Percentiles rank a stretch among this genome's conserved stretches.
phyloP scores from a whole-genome alignment of 371 early-diverging fungal species.

The Circinella minor region DNA sequence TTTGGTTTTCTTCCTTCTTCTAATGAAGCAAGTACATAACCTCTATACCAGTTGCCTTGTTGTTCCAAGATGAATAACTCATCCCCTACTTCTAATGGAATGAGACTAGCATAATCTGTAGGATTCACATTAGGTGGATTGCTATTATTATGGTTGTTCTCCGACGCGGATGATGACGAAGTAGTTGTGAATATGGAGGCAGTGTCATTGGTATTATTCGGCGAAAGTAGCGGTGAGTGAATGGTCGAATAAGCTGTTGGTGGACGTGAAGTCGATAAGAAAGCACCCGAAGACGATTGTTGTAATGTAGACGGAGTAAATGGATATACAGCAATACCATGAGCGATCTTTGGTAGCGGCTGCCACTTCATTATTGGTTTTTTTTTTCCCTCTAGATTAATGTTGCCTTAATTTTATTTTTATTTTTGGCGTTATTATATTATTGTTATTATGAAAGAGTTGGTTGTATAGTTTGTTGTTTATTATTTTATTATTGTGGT shows the following conservation, averaged over 20 bases:
- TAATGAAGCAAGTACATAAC: conserved; percentile 60
- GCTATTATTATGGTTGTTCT: not conserved
- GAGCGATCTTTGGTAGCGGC: conserved; percentile 56
- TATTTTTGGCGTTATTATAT: conserved; percentile 1
- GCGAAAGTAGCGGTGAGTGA: conserved; percentile 32
- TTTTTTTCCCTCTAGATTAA: too few relatives aligned
- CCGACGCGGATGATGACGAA: conserved; percentile 31
- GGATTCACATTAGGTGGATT: conserved; percentile 20
- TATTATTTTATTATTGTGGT: not conserved
- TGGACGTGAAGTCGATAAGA: conserved; percentile 27
- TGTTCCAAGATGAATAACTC: conserved; percentile 60
- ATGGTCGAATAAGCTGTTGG: conserved; percentile 34
- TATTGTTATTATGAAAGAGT: not conserved
- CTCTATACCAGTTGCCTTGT: conserved; percentile 67
- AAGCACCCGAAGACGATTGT: conserved; percentile 14
- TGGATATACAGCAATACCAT: conserved; percentile 57
- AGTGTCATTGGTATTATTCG: conserved; percentile 29
- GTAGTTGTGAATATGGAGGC: conserved; percentile 34
- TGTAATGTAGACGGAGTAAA: conserved; percentile 43
- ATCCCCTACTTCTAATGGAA: conserved; percentile 60
- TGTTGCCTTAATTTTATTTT: not conserved
- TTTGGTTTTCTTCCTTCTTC: conserved; percentile 48
- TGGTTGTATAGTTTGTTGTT: too few relatives aligned
- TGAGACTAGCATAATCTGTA: conserved; percentile 42
- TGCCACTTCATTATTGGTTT: conserved; percentile 47